Base-by-base conservation (phyloP, 257 asterid genomes). In the Solanum pimpinellifolium region DNA sequence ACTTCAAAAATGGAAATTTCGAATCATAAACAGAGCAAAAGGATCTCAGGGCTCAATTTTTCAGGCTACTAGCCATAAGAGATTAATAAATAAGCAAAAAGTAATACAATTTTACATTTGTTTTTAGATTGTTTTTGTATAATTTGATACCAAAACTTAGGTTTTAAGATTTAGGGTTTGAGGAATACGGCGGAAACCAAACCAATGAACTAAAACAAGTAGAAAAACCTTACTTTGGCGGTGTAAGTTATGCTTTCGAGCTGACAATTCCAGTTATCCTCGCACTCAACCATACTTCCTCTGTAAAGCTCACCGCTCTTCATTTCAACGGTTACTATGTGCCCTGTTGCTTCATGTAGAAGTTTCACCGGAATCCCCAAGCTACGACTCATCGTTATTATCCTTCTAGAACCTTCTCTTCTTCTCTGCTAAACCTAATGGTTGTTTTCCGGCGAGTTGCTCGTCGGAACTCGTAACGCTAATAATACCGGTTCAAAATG, bases 361-460 rank as follows among this genome's bases (percentile, higher is more conserved):
- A 95, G 95, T 94, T 96, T 96, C 93, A 96, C 98, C 89, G 98
- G 99, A 73, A 96, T 94, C 25, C 98, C 98, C 83, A 95, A 91
- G 91, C 98, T 95, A 88, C 97, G 95, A 90, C 96, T 95, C 99
- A 96, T 96, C 9, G 18, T 86, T 33, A 72, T 8, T 33, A 20
- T 15, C n/a, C 78, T 72, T 33, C 78, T 33, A 33, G 27, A 72
- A 72, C 2, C 78, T 72, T 72, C 78, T 35, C 25, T 18, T 72
- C 78, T 46, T 73, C 29, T 25, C 60, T 62, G 65, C 84, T 76
- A 85, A 88, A 76, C 90, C 81, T 81, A 88, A 72, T 16, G 12
- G 27, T 18, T 4, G 12, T 9, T 20, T 35, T 1, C 47, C 27
- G 80, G 27, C 4, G 23, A 33, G 15, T 33, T 8, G 76, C 21